Evolutionary conservation across 805 yeast species (phyloP).

Genomic region (Kodamaea sagamina): DNA sequence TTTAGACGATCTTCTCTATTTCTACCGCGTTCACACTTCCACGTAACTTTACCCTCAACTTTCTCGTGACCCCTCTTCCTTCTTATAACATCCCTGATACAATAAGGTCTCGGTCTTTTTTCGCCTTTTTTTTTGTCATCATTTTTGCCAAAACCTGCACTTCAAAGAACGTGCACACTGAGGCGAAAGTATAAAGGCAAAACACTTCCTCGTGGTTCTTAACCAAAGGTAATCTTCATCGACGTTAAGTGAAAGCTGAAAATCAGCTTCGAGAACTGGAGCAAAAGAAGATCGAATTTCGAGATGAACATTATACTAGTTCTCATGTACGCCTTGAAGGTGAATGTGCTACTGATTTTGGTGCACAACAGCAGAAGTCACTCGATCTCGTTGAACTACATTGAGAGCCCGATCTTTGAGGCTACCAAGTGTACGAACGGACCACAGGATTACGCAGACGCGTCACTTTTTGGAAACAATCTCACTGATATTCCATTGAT

Average conservation of each 20-base stretch:
- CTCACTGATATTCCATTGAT: constrained; percentile 34
- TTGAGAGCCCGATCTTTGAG: constrained; percentile 37
- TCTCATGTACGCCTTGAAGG: constrained; percentile 37
- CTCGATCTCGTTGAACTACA: constrained; percentile 31
- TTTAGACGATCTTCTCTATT: no score
- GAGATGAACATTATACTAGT: constrained; percentile 38
- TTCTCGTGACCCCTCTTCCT: no score
- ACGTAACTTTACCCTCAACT: no score
- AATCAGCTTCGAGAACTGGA: no score
- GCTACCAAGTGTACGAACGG: constrained; percentile 28
- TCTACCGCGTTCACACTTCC: no score
- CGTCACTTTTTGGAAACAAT: constrained; percentile 23
- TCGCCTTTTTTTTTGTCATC: no score
- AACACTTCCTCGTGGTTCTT: not conserved
- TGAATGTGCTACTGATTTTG: constrained; percentile 38
- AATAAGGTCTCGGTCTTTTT: no score
- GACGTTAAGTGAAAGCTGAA: not conserved
- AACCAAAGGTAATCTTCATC: not conserved
- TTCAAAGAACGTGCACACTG: constrained; percentile 2
- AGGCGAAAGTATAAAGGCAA: not conserved
- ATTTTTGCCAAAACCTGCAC: no score
- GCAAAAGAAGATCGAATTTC: no score
- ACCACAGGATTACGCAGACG: constrained; percentile 28
- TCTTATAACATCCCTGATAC: no score
- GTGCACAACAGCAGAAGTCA: constrained; percentile 36